A percentile compares a stretch with the other conserved stretches of the same genome.
These are phyloP conservation scores for Pseudocercospora pini-densiflorae DNA, from an alignment of 2,329 filamentous ascomycete genomes.

Conservation along the genomic window DNA sequence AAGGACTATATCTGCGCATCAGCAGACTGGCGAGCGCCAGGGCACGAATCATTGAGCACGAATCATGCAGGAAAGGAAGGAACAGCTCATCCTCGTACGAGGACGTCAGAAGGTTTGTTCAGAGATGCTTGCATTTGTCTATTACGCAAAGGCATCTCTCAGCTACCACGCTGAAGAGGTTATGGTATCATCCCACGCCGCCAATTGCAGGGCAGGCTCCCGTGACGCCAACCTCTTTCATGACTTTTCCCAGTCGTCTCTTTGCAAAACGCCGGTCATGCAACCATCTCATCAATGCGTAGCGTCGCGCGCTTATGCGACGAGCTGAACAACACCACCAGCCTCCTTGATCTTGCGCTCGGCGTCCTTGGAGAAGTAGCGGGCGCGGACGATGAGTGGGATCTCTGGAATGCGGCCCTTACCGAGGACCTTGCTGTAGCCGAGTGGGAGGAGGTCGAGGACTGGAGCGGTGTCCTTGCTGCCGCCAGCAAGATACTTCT, in stretches of 20 bases:
- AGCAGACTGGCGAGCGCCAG: neutral
- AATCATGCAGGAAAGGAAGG: neutral
- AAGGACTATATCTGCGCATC: neutral
- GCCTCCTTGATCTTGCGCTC: constrained; percentile 99
- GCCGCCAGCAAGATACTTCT: constrained; percentile 85
- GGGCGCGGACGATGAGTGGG: constrained; percentile 90
- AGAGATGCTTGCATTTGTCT: constrained; percentile 54
- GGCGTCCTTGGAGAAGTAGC: constrained; percentile 94
- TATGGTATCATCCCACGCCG: constrained; percentile 33
- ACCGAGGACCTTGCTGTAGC: constrained; percentile 98
- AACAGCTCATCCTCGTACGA: constrained; percentile 38
- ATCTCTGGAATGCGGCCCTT: constrained; percentile 95
- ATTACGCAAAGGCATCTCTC: constrained; percentile 51
- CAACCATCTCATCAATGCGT: constrained; percentile 22
- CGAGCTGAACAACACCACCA: constrained; percentile 93
- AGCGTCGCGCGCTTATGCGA: constrained; percentile 67
- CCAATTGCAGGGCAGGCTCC: constrained; percentile 17
- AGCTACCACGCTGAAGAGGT: constrained; percentile 56
- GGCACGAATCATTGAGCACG: neutral
- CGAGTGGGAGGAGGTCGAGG: constrained; percentile 94
- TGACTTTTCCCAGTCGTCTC: constrained; percentile 16
- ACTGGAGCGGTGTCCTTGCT: constrained; percentile 94
- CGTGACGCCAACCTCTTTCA: constrained; percentile 23
- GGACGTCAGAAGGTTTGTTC: constrained; percentile 54
- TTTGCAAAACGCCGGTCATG: constrained; percentile 21